Conservation (phyloP, 345 rosid genomes). For the Populus simonii region DNA sequence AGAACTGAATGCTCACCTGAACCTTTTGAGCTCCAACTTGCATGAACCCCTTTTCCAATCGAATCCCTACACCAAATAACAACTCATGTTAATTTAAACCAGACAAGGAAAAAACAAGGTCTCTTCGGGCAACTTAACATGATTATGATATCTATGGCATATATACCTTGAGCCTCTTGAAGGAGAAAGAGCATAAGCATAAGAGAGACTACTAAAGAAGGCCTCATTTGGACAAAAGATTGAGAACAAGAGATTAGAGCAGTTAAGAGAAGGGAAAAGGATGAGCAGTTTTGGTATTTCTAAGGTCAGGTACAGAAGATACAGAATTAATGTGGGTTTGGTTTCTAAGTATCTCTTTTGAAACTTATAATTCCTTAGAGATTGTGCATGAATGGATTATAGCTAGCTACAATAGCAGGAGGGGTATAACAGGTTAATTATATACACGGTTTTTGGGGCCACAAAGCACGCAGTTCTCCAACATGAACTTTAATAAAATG, state of each 20-base stretch:
- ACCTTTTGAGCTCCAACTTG: constrained; percentile 9
- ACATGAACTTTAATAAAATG: background rate
- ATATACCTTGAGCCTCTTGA: constrained; percentile 9
- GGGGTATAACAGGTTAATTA: background rate
- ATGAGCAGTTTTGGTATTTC: background rate
- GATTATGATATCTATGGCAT: background rate
- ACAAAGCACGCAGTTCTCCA: background rate
- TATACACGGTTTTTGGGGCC: background rate
- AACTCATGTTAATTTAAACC: background rate
- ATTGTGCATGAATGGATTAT: background rate
- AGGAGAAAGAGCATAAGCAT: constrained; percentile 5
- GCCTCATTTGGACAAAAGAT: constrained; percentile 6
- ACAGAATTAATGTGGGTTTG: background rate
- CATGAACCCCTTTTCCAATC: constrained; percentile 17
- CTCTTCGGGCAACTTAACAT: background rate
- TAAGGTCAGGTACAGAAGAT: background rate
- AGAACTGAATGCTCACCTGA: background rate
- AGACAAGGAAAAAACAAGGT: background rate
- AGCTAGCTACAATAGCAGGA: background rate
- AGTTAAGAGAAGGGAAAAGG: background rate
- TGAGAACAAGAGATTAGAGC: background rate
- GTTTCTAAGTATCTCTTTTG: background rate
- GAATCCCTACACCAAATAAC: constrained; percentile 6
- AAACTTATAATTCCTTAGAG: constrained; percentile 4
- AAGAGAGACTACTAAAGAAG: constrained; percentile 8